A percentile compares a stretch with the other conserved stretches of the same genome.
Evolutionary conservation across 495 filamentous ascomycete genomes (phyloP).

Genomic region (Sordaria brevicollis): DNA sequence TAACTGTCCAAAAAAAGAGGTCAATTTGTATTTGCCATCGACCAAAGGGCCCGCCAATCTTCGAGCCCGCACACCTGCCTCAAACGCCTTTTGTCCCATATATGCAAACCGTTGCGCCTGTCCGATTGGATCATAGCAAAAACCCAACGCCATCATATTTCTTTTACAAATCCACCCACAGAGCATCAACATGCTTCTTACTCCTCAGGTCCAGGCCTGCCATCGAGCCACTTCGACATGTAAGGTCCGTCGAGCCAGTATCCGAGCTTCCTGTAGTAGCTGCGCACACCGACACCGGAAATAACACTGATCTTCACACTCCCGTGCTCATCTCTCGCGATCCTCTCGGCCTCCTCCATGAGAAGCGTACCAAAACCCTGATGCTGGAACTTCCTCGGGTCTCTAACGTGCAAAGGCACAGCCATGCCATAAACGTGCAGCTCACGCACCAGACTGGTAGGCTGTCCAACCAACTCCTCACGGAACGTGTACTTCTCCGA

Average conservation of each 20-base stretch:
- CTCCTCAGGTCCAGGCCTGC: constrained; percentile 22
- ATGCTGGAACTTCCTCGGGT: constrained; percentile 94
- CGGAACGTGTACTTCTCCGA: constrained; percentile 83
- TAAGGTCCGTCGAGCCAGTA: constrained; percentile 88
- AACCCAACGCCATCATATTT: not conserved
- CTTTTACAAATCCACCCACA: not conserved
- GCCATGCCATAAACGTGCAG: constrained; percentile 95
- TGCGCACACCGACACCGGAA: constrained; percentile 85
- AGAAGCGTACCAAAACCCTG: constrained; percentile 92
- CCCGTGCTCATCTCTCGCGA: constrained; percentile 86
- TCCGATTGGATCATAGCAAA: not conserved
- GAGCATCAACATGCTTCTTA: not conserved
- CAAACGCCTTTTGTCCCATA: not conserved
- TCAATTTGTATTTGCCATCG: not conserved
- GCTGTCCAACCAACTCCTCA: constrained; percentile 72
- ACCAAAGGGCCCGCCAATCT: not conserved
- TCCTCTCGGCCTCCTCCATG: constrained; percentile 97
- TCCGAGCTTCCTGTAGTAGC: constrained; percentile 86
- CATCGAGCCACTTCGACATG: constrained; percentile 64
- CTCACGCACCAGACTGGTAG: constrained; percentile 85
- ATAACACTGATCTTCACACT: constrained; percentile 93
- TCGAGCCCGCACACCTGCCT: not conserved
- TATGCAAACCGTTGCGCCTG: not conserved
- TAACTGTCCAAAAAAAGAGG: not conserved
- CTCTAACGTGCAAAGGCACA: constrained; percentile 86